phyloP scores from a whole-genome alignment of 768 basidiomycete genomes.

The Lactarius quietus region DNA sequence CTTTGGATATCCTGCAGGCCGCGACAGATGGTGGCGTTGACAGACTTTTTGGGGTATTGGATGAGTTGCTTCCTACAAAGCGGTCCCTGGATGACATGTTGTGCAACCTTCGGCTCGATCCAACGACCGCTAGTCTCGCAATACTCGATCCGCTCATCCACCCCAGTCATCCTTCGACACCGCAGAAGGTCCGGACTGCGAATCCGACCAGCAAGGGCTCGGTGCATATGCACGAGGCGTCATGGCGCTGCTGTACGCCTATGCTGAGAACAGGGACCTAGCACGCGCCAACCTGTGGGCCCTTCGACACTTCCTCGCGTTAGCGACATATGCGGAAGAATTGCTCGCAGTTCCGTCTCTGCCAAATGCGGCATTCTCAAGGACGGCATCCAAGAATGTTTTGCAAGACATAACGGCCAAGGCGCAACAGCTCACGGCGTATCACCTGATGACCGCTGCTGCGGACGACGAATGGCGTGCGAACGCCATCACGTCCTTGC shows the following conservation, averaged over 20 bases:
- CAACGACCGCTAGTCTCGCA: slow-evolving; percentile 52
- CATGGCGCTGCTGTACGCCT: slow-evolving; percentile 50
- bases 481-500: slow-evolving; percentile 37
- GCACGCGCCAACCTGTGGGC: slow-evolving; percentile 61
- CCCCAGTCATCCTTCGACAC: slow-evolving; percentile 34
- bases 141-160: slow-evolving; percentile 56
- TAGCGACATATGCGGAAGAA: slow-evolving; percentile 63
- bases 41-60: slow-evolving; percentile 40
- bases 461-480: slow-evolving; percentile 51
- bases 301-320: slow-evolving; percentile 63
- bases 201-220: slow-evolving; percentile 50
- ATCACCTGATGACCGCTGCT: slow-evolving; percentile 49
- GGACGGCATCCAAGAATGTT: slow-evolving; percentile 33
- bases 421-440: slow-evolving; percentile 54
- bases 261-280: slow-evolving; percentile 56
- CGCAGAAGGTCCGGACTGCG: slow-evolving; percentile 10
- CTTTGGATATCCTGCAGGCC: slow-evolving; percentile 28
- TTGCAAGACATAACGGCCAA: slow-evolving; percentile 43
- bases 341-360: slow-evolving; percentile 49
- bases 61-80: slow-evolving; percentile 39
- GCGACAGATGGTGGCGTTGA: slow-evolving; percentile 13
- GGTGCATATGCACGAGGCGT: slow-evolving; percentile 62
- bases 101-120: slow-evolving; percentile 41
- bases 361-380: slow-evolving; percentile 48
- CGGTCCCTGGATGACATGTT: slow-evolving; percentile 19